phyloP scores from a whole-genome alignment of 331 rosid species.

The Ulmus americana region DNA sequence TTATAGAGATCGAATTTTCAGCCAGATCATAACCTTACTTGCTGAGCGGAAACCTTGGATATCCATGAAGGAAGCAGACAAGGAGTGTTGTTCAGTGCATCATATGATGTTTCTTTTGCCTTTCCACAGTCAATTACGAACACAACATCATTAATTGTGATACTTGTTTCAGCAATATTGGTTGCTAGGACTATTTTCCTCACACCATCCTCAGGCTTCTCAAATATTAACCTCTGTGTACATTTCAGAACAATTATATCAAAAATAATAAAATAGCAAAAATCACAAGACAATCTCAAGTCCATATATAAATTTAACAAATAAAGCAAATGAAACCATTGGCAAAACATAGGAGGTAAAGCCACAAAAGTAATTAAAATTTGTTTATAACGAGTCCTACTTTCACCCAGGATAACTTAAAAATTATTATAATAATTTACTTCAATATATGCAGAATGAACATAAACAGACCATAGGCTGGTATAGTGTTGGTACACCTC shows the following conservation, averaged over 20 bases:
- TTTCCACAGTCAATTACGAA: slow-evolving; percentile 94
- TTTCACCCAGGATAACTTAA: not conserved
- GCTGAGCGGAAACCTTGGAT: slow-evolving; percentile 90
- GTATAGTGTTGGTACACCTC: not conserved
- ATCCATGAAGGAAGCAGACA: slow-evolving; percentile 98
- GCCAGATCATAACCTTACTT: slow-evolving; percentile 60
- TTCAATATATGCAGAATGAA: not conserved
- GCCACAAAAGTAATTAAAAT: too few relatives aligned
- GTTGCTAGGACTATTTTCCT: slow-evolving; percentile 93
- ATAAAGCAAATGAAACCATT: not conserved
- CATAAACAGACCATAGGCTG: not conserved
- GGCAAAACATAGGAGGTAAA: too few relatives aligned
- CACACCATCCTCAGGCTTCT: slow-evolving; percentile 67
- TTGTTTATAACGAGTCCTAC: not conserved
- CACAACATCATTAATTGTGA: slow-evolving; percentile 86
- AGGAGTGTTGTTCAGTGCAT: slow-evolving; percentile 93
- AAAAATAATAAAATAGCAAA: slow-evolving; percentile 19
- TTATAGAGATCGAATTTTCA: slow-evolving; percentile 17
- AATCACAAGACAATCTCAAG: slow-evolving; percentile 4
- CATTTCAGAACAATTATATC: slow-evolving; percentile 21
- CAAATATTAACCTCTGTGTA: slow-evolving; percentile 88
- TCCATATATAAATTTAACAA: not conserved
- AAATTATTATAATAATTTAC: not conserved
- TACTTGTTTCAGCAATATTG: slow-evolving; percentile 95
- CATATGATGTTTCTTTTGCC: slow-evolving; percentile 97